Evolutionary conservation across 2,329 filamentous ascomycete species (phyloP), one percentile per base, ranked within the genome.

Genomic region (Alternaria panax): DNA sequence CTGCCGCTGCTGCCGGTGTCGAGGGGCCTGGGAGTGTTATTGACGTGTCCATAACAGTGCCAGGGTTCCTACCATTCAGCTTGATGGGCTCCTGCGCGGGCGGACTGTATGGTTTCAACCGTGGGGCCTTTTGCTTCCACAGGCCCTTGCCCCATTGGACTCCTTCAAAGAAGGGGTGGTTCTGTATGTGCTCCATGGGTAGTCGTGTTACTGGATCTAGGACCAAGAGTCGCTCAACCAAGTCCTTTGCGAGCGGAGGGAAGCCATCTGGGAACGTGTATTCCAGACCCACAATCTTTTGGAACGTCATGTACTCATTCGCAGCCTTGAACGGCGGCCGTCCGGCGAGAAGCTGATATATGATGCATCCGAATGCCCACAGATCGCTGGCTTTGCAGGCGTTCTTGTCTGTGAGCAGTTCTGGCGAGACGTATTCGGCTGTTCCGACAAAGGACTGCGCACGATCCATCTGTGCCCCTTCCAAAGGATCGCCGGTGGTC

Each of bases 351-450:
- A 99, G 86, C 78, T 99, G 95, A 77, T 96, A 99, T 64, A 99
- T 88, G 69, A 99, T 99, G 81, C 95, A 99, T 9, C 95, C 95
- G 81, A 96, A 99, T 2, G 95, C 95, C 95, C 95, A 99, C 50
- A 99, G 80, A 79, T 99, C 95, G 78, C 95, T 98, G 42, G 94
- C 92, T 80, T 98, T 99, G 83, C 94, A 97, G 20, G 94, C 95
- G 72, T 92, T 96, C 81, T 98, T 98, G 74, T 97, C 93, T 28
- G 92, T 97, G 54, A 99, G 83, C n/a, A 99, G 84, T 77, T 99
- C 95, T 0, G 95, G 95, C 73, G 95, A 98, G 68, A 99, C 95
- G 73, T 99, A 99, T 78, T 99, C 95, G 11, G 95, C 95, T 0
- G 95, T 99, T 36, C 95, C 95, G 41, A 99, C 95, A 76, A 99